phyloP scores from a whole-genome alignment of 1,284 basidiomycete species.

The Coniophora puteana region DNA sequence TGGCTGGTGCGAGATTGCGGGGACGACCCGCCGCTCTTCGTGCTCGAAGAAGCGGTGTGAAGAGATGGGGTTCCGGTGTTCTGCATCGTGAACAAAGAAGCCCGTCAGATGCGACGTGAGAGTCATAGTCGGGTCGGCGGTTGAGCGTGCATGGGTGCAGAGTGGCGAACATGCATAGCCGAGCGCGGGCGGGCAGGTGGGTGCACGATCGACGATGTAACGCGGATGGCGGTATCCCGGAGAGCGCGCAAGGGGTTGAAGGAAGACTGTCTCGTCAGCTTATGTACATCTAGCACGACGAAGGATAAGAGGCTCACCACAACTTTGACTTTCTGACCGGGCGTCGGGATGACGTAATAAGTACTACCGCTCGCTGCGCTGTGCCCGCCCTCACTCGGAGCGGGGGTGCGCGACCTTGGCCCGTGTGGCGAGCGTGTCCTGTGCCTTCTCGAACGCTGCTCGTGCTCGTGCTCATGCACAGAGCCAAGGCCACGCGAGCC shows the following conservation, averaged over 20 bases:
- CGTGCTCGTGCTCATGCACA: conserved; percentile 31
- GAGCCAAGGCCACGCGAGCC: conserved; percentile 26
- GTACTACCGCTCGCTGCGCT: conserved; percentile 60
- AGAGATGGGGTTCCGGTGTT: no score
- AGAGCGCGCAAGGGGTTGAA: conserved; percentile 7
- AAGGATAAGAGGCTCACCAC: conserved; percentile 69
- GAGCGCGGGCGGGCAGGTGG: no score
- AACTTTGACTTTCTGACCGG: conserved; percentile 66
- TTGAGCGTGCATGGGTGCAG: no score
- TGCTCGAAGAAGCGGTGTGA: conserved; percentile 47
- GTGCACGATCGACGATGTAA: conserved; percentile 24
- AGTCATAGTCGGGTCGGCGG: no score
- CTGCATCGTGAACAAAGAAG: no score
- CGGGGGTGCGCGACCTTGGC: conserved; percentile 19
- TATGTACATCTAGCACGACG: no score
- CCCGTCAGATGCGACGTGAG: no score
- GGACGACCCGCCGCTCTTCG: conserved; percentile 43
- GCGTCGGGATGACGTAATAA: conserved; percentile 65
- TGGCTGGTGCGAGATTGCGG: conserved; percentile 29
- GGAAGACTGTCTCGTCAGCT: conserved; percentile 1
- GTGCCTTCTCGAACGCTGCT: conserved; percentile 19
- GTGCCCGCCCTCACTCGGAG: conserved; percentile 35
- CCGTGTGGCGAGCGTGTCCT: conserved; percentile 18
- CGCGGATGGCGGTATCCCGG: conserved; percentile 9
- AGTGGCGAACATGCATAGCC: no score